Percentiles rank a stretch among this genome's conserved stretches.
phyloP scores from a whole-genome alignment of 495 filamentous ascomycete species.

The Penicillium odoratum region DNA sequence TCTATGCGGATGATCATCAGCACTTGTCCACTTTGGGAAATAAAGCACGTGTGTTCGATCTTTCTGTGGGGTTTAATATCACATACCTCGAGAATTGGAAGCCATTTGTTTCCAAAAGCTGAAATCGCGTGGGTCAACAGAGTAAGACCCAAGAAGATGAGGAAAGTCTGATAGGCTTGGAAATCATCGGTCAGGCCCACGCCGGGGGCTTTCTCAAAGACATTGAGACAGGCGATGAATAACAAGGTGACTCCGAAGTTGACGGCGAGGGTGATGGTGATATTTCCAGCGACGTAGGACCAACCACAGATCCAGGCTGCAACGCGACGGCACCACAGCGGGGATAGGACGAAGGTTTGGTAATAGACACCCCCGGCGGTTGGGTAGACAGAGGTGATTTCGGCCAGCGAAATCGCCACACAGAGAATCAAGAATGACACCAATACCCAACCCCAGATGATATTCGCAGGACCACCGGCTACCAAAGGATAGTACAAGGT shows the following conservation, averaged over 20 bases:
- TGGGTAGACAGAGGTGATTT: constrained; percentile 70
- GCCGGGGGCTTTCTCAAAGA: constrained; percentile 43
- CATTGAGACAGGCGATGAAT: constrained; percentile 25
- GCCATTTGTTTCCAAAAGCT: constrained; percentile 29
- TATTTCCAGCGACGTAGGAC: constrained; percentile 69
- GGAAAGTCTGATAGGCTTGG: constrained; percentile 45
- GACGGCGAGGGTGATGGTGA: constrained; percentile 45
- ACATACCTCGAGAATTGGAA: constrained; percentile 47
- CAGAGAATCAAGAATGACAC: constrained; percentile 64
- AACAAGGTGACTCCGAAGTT: constrained; percentile 33
- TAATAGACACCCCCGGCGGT: constrained; percentile 66
- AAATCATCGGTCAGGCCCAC: constrained; percentile 27
- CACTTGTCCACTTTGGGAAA: constrained; percentile 41
- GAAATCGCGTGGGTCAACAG: constrained; percentile 36
- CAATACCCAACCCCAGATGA: constrained; percentile 65
- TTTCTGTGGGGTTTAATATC: background rate
- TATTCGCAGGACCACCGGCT: constrained; percentile 58
- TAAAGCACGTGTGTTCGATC: constrained; percentile 23
- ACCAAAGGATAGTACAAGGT: constrained; percentile 64
- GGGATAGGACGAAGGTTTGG: constrained; percentile 61
- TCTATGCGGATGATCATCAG: constrained; percentile 36
- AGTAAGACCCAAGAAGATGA: constrained; percentile 61
- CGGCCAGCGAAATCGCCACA: constrained; percentile 65
- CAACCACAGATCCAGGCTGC: constrained; percentile 67
- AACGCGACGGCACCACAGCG: constrained; percentile 53